phyloP scores from a whole-genome alignment of 192 early-diverging fungal species.

The Backusella tuberculispora region DNA sequence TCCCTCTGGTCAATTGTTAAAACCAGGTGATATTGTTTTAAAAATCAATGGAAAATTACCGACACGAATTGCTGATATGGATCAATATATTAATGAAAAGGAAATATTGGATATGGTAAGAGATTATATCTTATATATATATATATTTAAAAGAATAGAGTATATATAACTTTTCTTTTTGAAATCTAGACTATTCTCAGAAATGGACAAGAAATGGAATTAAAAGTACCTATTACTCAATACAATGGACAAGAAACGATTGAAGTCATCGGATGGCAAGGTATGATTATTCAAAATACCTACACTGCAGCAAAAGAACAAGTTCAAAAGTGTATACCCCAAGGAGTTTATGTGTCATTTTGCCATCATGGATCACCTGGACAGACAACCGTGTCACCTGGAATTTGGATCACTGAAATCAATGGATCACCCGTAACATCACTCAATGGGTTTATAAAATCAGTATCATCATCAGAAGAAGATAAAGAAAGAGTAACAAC shows the following conservation, averaged over 20 bases:
- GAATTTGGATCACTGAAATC: slow-evolving; percentile 78
- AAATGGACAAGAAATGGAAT: slow-evolving; percentile 64
- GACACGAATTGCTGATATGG: slow-evolving; percentile 61
- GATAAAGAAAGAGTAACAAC: slow-evolving; percentile 32
- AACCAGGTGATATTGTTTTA: slow-evolving; percentile 68
- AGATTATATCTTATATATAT: not conserved
- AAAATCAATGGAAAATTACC: slow-evolving; percentile 67
- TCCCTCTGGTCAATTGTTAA: slow-evolving; percentile 56
- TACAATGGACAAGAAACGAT: slow-evolving; percentile 57
- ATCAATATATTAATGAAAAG: slow-evolving; percentile 43
- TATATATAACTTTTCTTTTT: not conserved
- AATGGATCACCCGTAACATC: slow-evolving; percentile 57
- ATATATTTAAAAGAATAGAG: slow-evolving; percentile 19
- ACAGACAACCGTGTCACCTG: slow-evolving; percentile 51
- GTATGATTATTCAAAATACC: slow-evolving; percentile 74
- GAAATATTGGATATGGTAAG: slow-evolving; percentile 58
- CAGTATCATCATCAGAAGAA: slow-evolving; percentile 43
- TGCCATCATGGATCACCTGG: slow-evolving; percentile 68
- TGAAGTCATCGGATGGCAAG: slow-evolving; percentile 82
- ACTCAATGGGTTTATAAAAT: slow-evolving; percentile 64
- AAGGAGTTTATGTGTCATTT: slow-evolving; percentile 64
- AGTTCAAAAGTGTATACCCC: slow-evolving; percentile 56
- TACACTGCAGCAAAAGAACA: slow-evolving; percentile 69
- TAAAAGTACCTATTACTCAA: slow-evolving; percentile 68
- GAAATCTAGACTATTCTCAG: slow-evolving; percentile 62